A percentile compares a stretch with the other conserved stretches of the same genome.
Evolutionary conservation across 148 eudicot genomes (phyloP).

Genomic region (Dysphania ambrosioides): DNA sequence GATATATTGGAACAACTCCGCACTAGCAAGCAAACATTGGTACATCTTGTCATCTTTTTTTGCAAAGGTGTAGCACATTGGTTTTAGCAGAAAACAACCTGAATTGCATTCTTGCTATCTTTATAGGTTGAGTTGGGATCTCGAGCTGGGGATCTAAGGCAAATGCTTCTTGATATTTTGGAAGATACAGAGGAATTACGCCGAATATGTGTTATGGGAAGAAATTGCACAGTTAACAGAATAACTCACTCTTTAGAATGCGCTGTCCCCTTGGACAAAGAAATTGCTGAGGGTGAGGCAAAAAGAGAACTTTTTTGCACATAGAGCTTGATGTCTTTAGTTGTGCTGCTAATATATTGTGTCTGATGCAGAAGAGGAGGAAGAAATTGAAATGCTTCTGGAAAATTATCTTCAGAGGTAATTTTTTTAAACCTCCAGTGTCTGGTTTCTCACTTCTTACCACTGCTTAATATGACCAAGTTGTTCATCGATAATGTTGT

Average conservation of each 20-base stretch:
- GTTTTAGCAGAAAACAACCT: background rate
- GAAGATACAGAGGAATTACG: conserved; percentile 93
- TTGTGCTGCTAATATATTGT: conserved; percentile 18
- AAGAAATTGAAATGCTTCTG: conserved; percentile 97
- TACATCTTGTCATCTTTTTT: conserved; percentile 26
- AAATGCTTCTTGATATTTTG: conserved; percentile 91
- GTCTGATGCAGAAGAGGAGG: conserved; percentile 79
- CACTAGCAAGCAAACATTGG: conserved; percentile 87
- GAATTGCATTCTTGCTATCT: background rate
- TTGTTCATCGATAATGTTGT: background rate
- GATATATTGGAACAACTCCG: conserved; percentile 87
- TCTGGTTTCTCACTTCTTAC: background rate
- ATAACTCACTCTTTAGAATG: conserved; percentile 56
- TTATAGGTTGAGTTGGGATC: conserved; percentile 87
- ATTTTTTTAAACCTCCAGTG: background rate
- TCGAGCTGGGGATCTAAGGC: conserved; percentile 84
- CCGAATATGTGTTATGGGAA: conserved; percentile 82
- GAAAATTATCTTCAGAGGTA: conserved; percentile 98
- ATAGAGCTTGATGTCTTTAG: background rate
- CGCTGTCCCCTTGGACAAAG: conserved; percentile 70
- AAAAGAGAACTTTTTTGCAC: background rate
- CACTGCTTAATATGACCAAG: background rate
- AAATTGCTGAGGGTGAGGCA: conserved; percentile 78
- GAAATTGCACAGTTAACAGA: conserved; percentile 64
- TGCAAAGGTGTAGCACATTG: background rate